Conservation (phyloP, 2,329 filamentous ascomycete species). For the Ascochyta lentis region DNA sequence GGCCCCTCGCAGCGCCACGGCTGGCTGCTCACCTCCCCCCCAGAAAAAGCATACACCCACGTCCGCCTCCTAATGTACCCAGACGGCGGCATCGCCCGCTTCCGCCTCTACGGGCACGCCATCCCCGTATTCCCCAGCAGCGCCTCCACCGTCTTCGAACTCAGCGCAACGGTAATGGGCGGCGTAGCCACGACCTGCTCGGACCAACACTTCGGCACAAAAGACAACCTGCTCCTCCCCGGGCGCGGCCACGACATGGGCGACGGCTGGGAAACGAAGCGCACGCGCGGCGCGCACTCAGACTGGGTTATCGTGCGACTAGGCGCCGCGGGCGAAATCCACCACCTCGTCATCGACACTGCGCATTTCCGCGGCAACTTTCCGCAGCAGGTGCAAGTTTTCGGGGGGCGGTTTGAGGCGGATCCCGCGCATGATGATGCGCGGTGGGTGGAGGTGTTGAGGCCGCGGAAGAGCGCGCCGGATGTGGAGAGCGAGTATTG, state of each 20-base stretch:
- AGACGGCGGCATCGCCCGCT: slow-evolving; percentile 82
- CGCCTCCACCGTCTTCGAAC: slow-evolving; percentile 72
- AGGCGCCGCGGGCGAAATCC: slow-evolving; percentile 69
- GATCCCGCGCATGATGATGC: slow-evolving; percentile 64
- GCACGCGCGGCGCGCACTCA: slow-evolving; percentile 74
- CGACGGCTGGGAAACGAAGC: slow-evolving; percentile 85
- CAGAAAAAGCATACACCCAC: slow-evolving; percentile 75
- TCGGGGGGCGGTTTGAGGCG: slow-evolving; percentile 63
- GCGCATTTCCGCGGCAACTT: slow-evolving; percentile 86
- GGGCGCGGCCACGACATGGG: slow-evolving; percentile 84
- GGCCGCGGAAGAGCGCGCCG: slow-evolving; percentile 72
- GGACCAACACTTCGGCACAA: slow-evolving; percentile 84
- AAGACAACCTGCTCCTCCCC: slow-evolving; percentile 79
- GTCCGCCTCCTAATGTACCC: slow-evolving; percentile 85
- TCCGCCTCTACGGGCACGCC: slow-evolving; percentile 77
- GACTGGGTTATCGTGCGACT: slow-evolving; percentile 84
- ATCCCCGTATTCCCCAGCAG: slow-evolving; percentile 75
- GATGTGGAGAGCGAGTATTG: slow-evolving; percentile 75
- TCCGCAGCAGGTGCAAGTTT: slow-evolving; percentile 75
- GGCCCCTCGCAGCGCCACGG: slow-evolving; percentile 76
- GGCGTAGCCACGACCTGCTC: slow-evolving; percentile 77
- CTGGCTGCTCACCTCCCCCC: slow-evolving; percentile 68
- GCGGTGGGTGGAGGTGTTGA: slow-evolving; percentile 71
- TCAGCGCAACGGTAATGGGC: slow-evolving; percentile 79
- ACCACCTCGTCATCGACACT: slow-evolving; percentile 76